phyloP scores from a whole-genome alignment of 306 rosid genomes.

The Sechiopsis laciniata region DNA sequence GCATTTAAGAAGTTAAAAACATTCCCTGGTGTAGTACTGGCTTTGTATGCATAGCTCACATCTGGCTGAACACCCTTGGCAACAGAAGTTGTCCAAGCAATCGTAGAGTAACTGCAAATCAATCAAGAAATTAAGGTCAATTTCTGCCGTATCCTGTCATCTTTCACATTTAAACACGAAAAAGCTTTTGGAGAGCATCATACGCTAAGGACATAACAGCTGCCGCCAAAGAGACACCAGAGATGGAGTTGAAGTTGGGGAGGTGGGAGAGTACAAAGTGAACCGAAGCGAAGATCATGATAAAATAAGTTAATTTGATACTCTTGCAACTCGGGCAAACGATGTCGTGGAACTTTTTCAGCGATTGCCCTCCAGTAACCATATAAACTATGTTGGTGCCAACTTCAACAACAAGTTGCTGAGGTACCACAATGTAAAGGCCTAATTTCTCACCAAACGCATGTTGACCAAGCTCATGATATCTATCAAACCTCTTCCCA shows the following conservation, averaged over 20 bases:
- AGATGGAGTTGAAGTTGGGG: slow-evolving; percentile 50
- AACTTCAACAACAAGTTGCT: slow-evolving; percentile 45
- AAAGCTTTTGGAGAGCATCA: background rate
- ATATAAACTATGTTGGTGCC: slow-evolving; percentile 44
- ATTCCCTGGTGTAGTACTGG: slow-evolving; percentile 40
- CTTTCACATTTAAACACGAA: no score
- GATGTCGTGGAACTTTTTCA: slow-evolving; percentile 39
- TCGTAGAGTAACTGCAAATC: slow-evolving; percentile 72
- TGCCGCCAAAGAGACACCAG: slow-evolving; percentile 44
- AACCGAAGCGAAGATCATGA: slow-evolving; percentile 54
- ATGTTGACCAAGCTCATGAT: slow-evolving; percentile 52
- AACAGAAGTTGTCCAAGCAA: slow-evolving; percentile 62
- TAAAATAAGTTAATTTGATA: slow-evolving; percentile 41
- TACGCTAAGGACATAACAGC: slow-evolving; percentile 54
- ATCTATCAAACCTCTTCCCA: slow-evolving; percentile 48
- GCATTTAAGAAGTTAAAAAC: slow-evolving; percentile 61
- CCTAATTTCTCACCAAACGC: slow-evolving; percentile 59
- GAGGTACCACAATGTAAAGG: slow-evolving; percentile 57
- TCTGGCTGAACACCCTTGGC: slow-evolving; percentile 53
- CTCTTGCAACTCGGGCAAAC: slow-evolving; percentile 28
- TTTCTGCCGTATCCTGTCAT: background rate
- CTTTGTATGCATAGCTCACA: slow-evolving; percentile 51
- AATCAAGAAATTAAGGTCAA: slow-evolving; percentile 5
- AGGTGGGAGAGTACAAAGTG: slow-evolving; percentile 53
- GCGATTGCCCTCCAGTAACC: slow-evolving; percentile 57